Evolutionary conservation across 2,329 filamentous ascomycete species (phyloP).

Genomic region (Drechmeria coniospora): DNA sequence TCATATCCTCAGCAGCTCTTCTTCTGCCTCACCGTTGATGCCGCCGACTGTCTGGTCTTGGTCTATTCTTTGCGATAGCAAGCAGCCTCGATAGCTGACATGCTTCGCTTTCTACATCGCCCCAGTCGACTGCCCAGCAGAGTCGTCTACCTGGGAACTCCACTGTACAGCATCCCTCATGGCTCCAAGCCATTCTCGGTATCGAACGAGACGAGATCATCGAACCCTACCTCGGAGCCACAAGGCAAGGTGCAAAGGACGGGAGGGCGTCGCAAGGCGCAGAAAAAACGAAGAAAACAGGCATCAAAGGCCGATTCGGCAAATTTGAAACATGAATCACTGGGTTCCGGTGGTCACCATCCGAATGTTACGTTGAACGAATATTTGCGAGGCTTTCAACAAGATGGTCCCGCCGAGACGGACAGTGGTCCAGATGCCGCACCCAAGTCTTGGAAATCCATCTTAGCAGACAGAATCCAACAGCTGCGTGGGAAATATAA

Average conservation of each 20-base stretch:
- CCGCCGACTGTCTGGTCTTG: not conserved
- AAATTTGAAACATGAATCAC: not conserved
- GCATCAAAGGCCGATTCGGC: not conserved
- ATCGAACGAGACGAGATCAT: not conserved
- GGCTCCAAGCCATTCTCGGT: not conserved
- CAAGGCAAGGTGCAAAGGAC: not conserved
- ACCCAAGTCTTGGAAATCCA: not conserved
- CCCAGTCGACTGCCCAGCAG: conserved; percentile 7
- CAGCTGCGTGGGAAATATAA: not conserved
- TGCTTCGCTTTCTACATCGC: conserved; percentile 14
- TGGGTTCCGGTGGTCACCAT: not conserved
- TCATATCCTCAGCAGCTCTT: not conserved
- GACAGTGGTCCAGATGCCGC: not conserved
- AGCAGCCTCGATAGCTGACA: conserved; percentile 6
- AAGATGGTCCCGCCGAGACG: not conserved
- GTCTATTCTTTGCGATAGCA: not conserved
- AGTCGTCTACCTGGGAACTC: not conserved
- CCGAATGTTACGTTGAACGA: conserved; percentile 1
- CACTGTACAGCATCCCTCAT: not conserved
- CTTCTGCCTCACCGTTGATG: not conserved
- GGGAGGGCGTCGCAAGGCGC: not conserved
- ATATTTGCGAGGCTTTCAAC: not conserved
- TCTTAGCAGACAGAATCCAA: not conserved
- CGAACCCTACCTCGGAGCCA: not conserved
- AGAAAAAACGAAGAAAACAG: not conserved